Evolutionary conservation across 2,329 filamentous ascomycete species (phyloP), one percentile per base, ranked within the genome.

Genomic region (Rosellinia necatrix): DNA sequence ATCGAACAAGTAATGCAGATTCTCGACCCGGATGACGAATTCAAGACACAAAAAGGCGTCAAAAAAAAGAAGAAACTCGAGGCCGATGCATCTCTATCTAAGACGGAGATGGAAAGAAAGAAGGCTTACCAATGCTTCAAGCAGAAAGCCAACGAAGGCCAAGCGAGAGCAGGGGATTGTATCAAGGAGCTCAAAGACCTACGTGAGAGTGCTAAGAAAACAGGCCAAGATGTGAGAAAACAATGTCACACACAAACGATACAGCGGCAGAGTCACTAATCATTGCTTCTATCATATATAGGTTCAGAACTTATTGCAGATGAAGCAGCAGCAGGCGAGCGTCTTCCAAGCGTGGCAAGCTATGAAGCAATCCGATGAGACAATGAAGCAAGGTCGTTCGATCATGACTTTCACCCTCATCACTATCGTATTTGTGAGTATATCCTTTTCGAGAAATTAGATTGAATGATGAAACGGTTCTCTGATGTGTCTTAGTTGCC

Each of bases 371-470:
- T 71, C 70, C 0, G 69, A 74, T 0, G 72, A 78, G 38, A 73
- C 69, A 0, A 70, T 74, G 2, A 70, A 67, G 6, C 76, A 79
- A 51, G 74, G 76, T 0, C 68, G 71, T 1, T 70, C 74, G 1
- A 74, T 79, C 48, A 75, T 79, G 70, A 67, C 74, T 2, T 79
- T 79, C 51, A 79, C 76, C 0, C 56, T 78, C 4, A 72, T 78
- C 0, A 78, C 76, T 0, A 77, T 78, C 32, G 60, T 78, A 27
- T 79, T 79, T 52, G 75, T 76, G 61, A 62, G 74, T 49, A 34
- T 34, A 4, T 13, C 4, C 30, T 7, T n/a, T 4, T 34, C 4
- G 30, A 13, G 9, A 6, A 35, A 35, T 37, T 4, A 4, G n/a
- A n/a, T 12, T 19, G 21, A 3, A 5, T 35, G n/a, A 37, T 5